phyloP scores from a whole-genome alignment of 495 filamentous ascomycete genomes.

The Penicillium salamii region DNA sequence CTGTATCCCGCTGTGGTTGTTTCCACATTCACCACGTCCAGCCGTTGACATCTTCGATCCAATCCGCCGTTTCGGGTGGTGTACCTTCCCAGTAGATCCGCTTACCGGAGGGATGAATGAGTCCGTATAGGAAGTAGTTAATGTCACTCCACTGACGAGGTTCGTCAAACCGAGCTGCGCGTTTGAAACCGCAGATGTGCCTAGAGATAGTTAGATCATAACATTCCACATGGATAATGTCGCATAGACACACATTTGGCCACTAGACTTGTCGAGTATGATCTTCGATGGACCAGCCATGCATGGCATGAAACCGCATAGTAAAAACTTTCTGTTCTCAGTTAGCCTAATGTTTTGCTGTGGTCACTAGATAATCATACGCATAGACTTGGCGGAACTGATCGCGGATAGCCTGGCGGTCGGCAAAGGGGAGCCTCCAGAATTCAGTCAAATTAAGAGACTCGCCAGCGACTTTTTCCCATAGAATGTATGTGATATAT shows the following conservation, averaged over 20 bases:
- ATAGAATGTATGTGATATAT: neutral
- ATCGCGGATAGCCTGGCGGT: constrained; percentile 4
- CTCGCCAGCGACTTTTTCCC: constrained; percentile 5
- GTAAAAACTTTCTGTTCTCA: constrained; percentile 2
- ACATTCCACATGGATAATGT: neutral
- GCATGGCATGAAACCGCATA: neutral
- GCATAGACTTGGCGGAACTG: constrained; percentile 4
- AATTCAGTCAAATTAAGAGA: constrained; percentile 1
- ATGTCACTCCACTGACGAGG: neutral
- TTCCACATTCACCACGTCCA: constrained; percentile 4
- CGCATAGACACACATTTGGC: constrained; percentile 3
- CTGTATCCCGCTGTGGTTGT: neutral
- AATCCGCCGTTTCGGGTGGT: constrained; percentile 6
- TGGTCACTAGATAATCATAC: neutral
- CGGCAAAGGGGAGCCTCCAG: constrained; percentile 3
- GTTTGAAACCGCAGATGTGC: constrained; percentile 5
- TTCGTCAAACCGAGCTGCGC: neutral
- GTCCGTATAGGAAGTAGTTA: constrained; percentile 1
- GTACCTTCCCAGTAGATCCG: constrained; percentile 2
- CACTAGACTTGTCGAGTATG: constrained; percentile 3
- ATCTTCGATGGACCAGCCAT: constrained; percentile 4
- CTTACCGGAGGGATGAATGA: constrained; percentile 2
- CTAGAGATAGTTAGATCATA: constrained; percentile 3
- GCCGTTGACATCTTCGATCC: constrained; percentile 6
- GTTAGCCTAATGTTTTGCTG: neutral